These are phyloP conservation scores for Aspergillus persii DNA, from an alignment of 2,329 filamentous ascomycete species.

Conservation along the genomic window DNA sequence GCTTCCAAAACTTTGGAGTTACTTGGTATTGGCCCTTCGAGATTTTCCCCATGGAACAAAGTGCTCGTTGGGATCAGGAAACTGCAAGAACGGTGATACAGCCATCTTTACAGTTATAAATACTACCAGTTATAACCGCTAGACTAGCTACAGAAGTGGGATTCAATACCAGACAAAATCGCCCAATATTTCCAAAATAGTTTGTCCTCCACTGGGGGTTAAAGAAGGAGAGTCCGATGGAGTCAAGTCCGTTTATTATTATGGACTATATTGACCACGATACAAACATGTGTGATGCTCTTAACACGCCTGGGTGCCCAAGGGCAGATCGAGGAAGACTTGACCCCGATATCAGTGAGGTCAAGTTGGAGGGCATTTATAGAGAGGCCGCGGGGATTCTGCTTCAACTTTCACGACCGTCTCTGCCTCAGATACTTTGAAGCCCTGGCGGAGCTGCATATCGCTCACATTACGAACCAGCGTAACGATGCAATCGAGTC, in stretches of 20 bases:
- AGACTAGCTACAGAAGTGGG: too few species aligned
- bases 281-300: conserved; percentile 14
- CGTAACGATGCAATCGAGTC: conserved; percentile 39
- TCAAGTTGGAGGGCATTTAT: conserved; percentile 31
- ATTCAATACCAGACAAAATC: too few species aligned
- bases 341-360: conserved; percentile 34
- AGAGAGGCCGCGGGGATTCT: conserved; percentile 5
- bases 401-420: conserved; percentile 10
- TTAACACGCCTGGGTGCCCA: conserved; percentile 15
- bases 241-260: conserved; percentile 35
- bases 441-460: conserved; percentile 43
- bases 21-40: too few species aligned
- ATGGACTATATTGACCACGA: conserved; percentile 30
- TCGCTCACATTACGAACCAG: conserved; percentile 40
- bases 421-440: conserved; percentile 25
- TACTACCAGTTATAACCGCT: too few species aligned
- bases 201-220: conserved; percentile 15
- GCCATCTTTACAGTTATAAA: too few species aligned
- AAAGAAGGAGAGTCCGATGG: conserved; percentile 14
- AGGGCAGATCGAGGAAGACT: conserved; percentile 13
- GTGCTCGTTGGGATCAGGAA: too few species aligned
- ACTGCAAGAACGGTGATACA: too few species aligned
- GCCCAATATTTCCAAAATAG: too few species aligned
- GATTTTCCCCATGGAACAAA: too few species aligned
- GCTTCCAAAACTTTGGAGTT: too few species aligned